A percentile compares a stretch with the other conserved stretches of the same genome.
These are phyloP conservation scores for Rhynchosporium agropyri DNA, from an alignment of 2,329 filamentous ascomycete genomes.

Conservation along the genomic window DNA sequence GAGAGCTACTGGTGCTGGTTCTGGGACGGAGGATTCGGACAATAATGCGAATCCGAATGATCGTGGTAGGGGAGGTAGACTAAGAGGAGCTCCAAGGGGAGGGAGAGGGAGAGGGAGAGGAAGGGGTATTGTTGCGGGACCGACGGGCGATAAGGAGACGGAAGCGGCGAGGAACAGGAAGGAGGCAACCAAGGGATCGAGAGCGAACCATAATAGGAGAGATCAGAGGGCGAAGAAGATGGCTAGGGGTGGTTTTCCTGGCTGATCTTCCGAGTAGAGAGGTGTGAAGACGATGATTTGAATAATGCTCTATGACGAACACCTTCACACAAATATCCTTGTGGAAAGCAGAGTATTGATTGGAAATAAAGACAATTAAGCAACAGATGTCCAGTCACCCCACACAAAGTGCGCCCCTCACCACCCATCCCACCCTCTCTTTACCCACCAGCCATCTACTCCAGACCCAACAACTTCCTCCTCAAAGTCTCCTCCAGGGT, in stretches of 20 bases:
- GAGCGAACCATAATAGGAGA: conserved; percentile 84
- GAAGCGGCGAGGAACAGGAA: conserved; percentile 73
- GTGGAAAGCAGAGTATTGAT: not conserved
- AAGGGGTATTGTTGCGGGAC: conserved; percentile 63
- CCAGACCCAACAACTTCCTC: conserved; percentile 22
- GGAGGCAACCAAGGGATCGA: conserved; percentile 78
- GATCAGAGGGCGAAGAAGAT: conserved; percentile 70
- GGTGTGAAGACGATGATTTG: not conserved
- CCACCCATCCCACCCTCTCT: not conserved
- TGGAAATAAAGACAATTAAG: not conserved
- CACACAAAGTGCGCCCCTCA: not conserved
- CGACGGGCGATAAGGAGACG: conserved; percentile 70
- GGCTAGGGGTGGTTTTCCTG: conserved; percentile 54
- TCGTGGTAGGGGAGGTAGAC: conserved; percentile 49
- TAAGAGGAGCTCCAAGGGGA: conserved; percentile 50
- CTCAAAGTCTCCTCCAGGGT: conserved; percentile 22
- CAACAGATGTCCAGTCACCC: not conserved
- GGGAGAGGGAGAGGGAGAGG: conserved; percentile 56
- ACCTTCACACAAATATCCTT: not conserved
- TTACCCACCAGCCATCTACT: not conserved
- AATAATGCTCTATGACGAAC: not conserved
- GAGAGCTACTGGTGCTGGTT: conserved; percentile 54
- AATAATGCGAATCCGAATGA: conserved; percentile 49
- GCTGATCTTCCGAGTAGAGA: conserved; percentile 21
- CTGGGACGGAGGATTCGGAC: conserved; percentile 60